Percentiles rank a stretch among this genome's conserved stretches.
Evolutionary conservation across 495 filamentous ascomycete genomes (phyloP).

Genomic region (Usnea hakonensis): DNA sequence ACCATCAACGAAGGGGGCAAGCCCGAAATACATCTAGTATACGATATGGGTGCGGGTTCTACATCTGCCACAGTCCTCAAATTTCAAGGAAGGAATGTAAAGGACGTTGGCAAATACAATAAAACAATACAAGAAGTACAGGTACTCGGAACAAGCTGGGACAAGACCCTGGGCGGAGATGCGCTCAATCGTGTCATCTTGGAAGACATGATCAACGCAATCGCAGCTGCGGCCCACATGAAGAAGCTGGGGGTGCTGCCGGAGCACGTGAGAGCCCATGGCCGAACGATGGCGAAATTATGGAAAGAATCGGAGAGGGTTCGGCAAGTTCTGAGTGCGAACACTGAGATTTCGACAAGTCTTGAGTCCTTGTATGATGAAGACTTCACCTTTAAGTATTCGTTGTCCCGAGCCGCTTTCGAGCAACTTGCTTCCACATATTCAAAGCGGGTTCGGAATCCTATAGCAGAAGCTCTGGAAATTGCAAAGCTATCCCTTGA

Average conservation of each 20-base stretch:
- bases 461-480: slow-evolving; percentile 66
- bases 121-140: slow-evolving; percentile 93
- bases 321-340: slow-evolving; percentile 88
- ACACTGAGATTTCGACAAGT: slow-evolving; percentile 66
- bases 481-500: slow-evolving; percentile 61
- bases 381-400: slow-evolving; percentile 88
- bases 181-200: slow-evolving; percentile 79
- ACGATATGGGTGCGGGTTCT: slow-evolving; percentile 97
- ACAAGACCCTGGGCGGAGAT: slow-evolving; percentile 84
- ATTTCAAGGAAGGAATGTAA: slow-evolving; percentile 83
- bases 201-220: slow-evolving; percentile 74
- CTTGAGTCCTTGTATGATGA: slow-evolving; percentile 82
- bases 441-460: slow-evolving; percentile 56
- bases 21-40: slow-evolving; percentile 88
- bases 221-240: slow-evolving; percentile 61
- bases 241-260: slow-evolving; percentile 56
- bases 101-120: slow-evolving; percentile 88
- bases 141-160: slow-evolving; percentile 81
- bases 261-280: slow-evolving; percentile 60
- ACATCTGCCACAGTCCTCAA: slow-evolving; percentile 87
- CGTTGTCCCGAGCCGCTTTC: slow-evolving; percentile 72
- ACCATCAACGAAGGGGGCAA: slow-evolving; percentile 73
- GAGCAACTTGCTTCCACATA: slow-evolving; percentile 70
- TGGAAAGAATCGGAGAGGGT: slow-evolving; percentile 85
- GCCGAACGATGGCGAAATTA: slow-evolving; percentile 77